phyloP scores from a whole-genome alignment of 495 filamentous ascomycete species.

The Penicillium cosmopolitanum region DNA sequence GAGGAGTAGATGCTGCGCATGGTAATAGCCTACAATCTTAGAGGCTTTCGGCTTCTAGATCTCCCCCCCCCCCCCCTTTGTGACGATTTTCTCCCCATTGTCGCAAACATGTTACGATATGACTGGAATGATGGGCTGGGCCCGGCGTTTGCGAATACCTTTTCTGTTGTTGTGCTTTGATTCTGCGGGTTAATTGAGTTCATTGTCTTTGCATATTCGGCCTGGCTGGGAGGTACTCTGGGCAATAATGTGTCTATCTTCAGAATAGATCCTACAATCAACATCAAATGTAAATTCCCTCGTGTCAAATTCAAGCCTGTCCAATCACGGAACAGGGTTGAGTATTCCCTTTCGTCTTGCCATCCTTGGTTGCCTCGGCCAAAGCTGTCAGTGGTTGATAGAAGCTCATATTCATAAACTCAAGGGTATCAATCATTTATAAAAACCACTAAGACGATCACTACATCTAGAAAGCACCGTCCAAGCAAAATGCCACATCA shows the following conservation, averaged over 20 bases:
- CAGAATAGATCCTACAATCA: neutral
- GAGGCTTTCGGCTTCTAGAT: slow-evolving; percentile 2
- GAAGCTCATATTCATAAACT: too few relatives aligned
- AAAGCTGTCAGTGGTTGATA: too few relatives aligned
- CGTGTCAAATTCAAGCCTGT: neutral
- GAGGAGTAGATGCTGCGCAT: slow-evolving; percentile 51
- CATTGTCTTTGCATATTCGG: neutral
- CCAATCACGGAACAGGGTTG: too few relatives aligned
- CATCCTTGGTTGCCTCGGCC: too few relatives aligned
- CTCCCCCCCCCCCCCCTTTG: neutral
- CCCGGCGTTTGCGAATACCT: slow-evolving; percentile 24
- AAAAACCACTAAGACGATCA: neutral
- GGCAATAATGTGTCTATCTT: neutral
- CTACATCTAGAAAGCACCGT: neutral
- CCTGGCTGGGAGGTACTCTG: neutral
- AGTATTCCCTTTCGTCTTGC: too few relatives aligned
- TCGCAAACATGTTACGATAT: slow-evolving; percentile 21
- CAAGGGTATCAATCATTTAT: neutral
- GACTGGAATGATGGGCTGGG: slow-evolving; percentile 26
- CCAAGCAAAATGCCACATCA: slow-evolving; percentile 30
- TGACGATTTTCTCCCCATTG: neutral
- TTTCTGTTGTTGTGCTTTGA: slow-evolving; percentile 1
- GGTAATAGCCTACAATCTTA: neutral
- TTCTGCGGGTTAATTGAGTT: neutral
- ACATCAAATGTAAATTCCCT: neutral